Percentiles rank a stretch among this genome's conserved stretches.
Evolutionary conservation across 2,329 filamentous ascomycete genomes (phyloP).

Genomic region (Penicillium psychrosexuale): DNA sequence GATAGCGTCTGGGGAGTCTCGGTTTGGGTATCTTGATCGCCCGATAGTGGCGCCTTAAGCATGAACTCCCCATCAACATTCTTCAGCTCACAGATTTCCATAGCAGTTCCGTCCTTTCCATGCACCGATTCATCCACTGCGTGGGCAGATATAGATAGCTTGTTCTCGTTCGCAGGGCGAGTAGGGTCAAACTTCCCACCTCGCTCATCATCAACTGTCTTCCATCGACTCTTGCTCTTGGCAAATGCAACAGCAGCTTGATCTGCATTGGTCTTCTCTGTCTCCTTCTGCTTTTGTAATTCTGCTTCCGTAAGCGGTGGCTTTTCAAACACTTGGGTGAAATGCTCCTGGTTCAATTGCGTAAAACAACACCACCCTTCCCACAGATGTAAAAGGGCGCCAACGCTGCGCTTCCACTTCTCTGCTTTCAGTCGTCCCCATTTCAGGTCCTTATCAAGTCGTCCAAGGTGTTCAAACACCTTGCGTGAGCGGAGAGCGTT

Average conservation of each 20-base stretch:
- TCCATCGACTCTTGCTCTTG: constrained; percentile 47
- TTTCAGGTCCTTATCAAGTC: constrained; percentile 65
- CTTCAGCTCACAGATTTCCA: constrained; percentile 45
- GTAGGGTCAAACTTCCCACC: constrained; percentile 31
- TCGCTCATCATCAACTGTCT: constrained; percentile 44
- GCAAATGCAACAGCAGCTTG: constrained; percentile 35
- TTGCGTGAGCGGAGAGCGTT: constrained; percentile 63
- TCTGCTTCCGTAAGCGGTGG: constrained; percentile 57
- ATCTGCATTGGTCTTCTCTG: constrained; percentile 42
- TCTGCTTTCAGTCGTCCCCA: constrained; percentile 82
- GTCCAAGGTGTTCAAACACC: constrained; percentile 72
- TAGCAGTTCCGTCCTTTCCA: constrained; percentile 44
- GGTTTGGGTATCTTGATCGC: constrained; percentile 19
- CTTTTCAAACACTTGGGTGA: constrained; percentile 68
- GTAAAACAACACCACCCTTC: constrained; percentile 66
- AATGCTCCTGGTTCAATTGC: constrained; percentile 67
- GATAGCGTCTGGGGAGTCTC: constrained; percentile 19
- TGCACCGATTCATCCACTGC: neutral
- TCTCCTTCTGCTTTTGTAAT: constrained; percentile 39
- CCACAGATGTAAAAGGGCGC: constrained; percentile 67
- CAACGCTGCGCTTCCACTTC: constrained; percentile 77
- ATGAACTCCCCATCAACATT: constrained; percentile 41
- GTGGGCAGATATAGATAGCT: constrained; percentile 31
- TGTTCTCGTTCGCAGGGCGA: constrained; percentile 25
- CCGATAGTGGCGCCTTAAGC: constrained; percentile 33